phyloP scores from a whole-genome alignment of 306 rosid genomes.

The Gastrolobium bilobum region DNA sequence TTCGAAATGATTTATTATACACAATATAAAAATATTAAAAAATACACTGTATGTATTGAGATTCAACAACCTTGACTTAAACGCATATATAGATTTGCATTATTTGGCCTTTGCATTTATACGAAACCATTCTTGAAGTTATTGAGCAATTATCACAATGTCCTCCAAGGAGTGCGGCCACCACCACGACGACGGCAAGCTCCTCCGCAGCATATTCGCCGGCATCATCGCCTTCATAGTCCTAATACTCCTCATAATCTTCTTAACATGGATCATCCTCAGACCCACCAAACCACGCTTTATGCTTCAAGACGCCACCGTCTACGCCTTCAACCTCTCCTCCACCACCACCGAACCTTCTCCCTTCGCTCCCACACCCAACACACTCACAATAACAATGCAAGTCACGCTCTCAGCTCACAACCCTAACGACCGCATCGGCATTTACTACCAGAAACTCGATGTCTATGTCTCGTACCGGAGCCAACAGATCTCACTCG shows the following conservation, averaged over 20 bases:
- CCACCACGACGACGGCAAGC: conserved; percentile 38
- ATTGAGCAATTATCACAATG: conserved; percentile 45
- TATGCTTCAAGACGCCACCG: conserved; percentile 75
- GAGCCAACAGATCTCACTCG: conserved; percentile 67
- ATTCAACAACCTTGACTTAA: too few species aligned
- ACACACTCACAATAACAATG: conserved; percentile 58
- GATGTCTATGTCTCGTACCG: conserved; percentile 66
- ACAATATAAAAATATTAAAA: too few species aligned
- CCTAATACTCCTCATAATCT: conserved; percentile 52
- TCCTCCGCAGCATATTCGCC: conserved; percentile 47
- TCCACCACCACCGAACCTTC: conserved; percentile 18
- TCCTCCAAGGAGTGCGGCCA: conserved; percentile 62
- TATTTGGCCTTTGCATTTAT: neutral
- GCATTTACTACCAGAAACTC: conserved; percentile 61
- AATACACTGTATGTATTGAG: too few species aligned
- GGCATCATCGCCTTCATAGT: conserved; percentile 7
- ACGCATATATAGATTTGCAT: neutral
- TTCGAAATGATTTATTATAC: too few species aligned
- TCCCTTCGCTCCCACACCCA: conserved; percentile 23
- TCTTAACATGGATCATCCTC: conserved; percentile 68
- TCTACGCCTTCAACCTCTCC: conserved; percentile 67
- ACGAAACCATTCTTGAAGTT: neutral
- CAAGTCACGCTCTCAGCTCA: conserved; percentile 67
- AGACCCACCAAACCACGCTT: conserved; percentile 71
- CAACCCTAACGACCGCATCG: conserved; percentile 73